These are phyloP conservation scores for Avena insularis DNA, from an alignment of 176 grass and related monocot species.

Conservation along the genomic window DNA sequence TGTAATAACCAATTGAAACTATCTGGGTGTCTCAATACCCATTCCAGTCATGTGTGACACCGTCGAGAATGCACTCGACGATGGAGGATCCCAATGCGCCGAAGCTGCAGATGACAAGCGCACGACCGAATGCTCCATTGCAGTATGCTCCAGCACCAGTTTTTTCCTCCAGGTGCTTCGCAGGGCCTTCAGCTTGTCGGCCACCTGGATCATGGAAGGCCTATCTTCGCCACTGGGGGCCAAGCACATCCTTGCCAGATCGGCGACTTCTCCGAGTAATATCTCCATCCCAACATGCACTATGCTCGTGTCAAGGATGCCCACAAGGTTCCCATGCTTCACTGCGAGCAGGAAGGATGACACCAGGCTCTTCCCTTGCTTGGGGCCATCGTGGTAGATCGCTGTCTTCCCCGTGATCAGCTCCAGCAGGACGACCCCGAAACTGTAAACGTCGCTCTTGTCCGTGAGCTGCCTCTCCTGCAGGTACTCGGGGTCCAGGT, in stretches of 20 bases:
- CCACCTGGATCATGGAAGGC: background rate
- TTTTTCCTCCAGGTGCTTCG: background rate
- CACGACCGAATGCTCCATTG: background rate
- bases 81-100: background rate
- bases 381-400: background rate
- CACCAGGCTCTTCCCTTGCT: background rate
- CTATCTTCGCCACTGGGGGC: background rate
- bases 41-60: background rate
- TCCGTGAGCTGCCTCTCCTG: constrained; percentile 2
- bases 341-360: background rate
- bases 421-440: constrained; percentile 27
- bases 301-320: background rate
- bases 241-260: background rate
- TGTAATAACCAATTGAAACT: background rate
- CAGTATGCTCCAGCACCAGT: background rate
- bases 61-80: background rate
- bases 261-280: background rate
- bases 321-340: background rate
- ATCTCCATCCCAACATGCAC: background rate
- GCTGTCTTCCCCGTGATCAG: background rate
- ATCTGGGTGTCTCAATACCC: background rate
- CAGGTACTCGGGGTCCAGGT: constrained; percentile 40
- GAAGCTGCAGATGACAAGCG: background rate
- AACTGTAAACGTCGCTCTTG: constrained; percentile 31
- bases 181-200: too few relatives aligned